phyloP scores from a whole-genome alignment of 345 rosid genomes.

The Eucalyptus urophylla region DNA sequence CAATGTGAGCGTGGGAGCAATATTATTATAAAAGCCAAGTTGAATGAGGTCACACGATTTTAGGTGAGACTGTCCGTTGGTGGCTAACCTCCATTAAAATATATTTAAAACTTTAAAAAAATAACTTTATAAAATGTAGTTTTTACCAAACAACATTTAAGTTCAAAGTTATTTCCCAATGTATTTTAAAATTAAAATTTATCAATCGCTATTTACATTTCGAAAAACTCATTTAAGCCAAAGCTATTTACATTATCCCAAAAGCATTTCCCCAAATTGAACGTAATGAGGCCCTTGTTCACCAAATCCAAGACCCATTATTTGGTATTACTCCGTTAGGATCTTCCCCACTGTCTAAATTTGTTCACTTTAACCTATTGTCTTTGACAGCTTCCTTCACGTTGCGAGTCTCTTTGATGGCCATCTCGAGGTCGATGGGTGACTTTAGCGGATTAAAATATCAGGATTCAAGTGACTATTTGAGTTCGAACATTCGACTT shows the following conservation, averaged over 20 bases:
- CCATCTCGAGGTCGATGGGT: neutral
- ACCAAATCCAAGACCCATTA: neutral
- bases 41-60: accelerated
- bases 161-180: no score
- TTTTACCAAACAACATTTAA: no score
- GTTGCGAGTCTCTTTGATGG: neutral
- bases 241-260: no score
- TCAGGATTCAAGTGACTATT: neutral
- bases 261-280: no score
- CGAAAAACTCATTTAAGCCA: no score
- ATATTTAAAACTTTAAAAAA: no score
- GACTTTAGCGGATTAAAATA: neutral
- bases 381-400: neutral
- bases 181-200: no score
- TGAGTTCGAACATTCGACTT: neutral
- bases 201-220: no score
- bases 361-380: neutral
- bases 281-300: no score
- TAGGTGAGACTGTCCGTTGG: accelerated
- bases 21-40: neutral
- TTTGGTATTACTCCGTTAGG: neutral
- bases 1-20: neutral
- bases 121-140: no score
- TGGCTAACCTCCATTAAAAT: no score
- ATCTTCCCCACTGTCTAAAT: neutral